Conservation (phyloP, 306 rosid species). For the Fragaria nilgerrensis region DNA sequence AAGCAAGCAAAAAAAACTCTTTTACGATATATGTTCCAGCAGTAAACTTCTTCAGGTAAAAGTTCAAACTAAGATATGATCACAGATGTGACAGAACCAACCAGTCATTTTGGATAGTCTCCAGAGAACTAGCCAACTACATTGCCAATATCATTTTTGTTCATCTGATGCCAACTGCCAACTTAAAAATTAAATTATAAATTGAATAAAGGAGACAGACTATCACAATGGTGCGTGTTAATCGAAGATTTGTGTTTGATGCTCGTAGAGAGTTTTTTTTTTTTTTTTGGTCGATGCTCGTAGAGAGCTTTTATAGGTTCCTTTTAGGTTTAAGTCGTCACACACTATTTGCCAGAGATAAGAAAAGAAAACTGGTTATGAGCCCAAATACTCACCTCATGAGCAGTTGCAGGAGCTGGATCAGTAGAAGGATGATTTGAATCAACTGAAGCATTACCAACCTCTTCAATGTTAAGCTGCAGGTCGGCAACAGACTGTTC, state of each 20-base stretch:
- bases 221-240: background rate
- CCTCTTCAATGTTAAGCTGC: slow-evolving; percentile 58
- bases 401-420: slow-evolving; percentile 46
- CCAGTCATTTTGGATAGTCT: background rate
- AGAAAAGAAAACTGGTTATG: slow-evolving; percentile 24
- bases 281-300: too few relatives aligned
- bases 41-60: background rate
- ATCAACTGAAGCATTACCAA: slow-evolving; percentile 46
- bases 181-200: too few relatives aligned
- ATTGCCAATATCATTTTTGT: background rate
- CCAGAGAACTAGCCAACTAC: background rate
- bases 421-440: slow-evolving; percentile 28
- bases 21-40: background rate
- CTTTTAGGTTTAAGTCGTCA: slow-evolving; percentile 13
- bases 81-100: background rate
- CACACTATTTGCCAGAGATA: slow-evolving; percentile 8
- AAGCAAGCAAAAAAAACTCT: background rate
- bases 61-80: background rate
- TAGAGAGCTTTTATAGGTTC: background rate
- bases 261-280: background rate
- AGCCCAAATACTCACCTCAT: slow-evolving; percentile 53
- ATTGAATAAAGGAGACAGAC: background rate
- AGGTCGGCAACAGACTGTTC: slow-evolving; percentile 70
- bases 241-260: background rate
- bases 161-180: background rate